Evolutionary conservation across 169 alveolate species (phyloP).

Genomic region (Eimeria necatrix): DNA sequence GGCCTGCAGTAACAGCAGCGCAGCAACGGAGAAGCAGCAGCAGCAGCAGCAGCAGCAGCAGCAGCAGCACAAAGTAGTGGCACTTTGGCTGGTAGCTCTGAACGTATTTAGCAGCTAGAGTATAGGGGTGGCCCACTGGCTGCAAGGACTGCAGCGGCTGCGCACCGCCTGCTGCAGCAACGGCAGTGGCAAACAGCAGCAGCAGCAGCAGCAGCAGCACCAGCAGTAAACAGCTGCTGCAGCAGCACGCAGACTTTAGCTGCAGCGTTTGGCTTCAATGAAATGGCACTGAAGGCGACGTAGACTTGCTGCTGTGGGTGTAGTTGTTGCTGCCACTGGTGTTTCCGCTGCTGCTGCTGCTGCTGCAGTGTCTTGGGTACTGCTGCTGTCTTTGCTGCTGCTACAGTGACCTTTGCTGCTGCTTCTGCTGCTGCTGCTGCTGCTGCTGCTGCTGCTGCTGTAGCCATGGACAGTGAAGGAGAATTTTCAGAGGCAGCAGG

Average conservation of each 20-base stretch:
- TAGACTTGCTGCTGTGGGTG: no score
- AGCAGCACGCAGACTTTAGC: not conserved
- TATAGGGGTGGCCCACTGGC: not conserved
- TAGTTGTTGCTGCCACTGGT: no score
- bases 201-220: constrained; percentile 50
- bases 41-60: not conserved
- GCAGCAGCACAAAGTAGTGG: not conserved
- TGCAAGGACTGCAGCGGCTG: constrained; percentile 19
- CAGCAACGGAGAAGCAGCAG: not conserved
- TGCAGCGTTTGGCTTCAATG: not conserved
- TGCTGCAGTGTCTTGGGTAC: not conserved
- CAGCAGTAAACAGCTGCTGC: not conserved
- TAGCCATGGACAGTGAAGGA: not conserved
- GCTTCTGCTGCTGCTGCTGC: not conserved
- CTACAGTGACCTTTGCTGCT: not conserved
- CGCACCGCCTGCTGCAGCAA: not conserved
- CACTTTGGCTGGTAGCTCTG: not conserved
- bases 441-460: constrained; percentile 32
- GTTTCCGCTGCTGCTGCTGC: no score
- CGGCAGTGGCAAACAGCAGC: not conserved
- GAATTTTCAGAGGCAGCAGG: not conserved
- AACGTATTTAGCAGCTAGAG: not conserved
- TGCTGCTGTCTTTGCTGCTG: not conserved
- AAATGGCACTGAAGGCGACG: no score
- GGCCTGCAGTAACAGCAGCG: not conserved